These are phyloP conservation scores for Mrakia gelida DNA, from an alignment of 768 basidiomycete species.

Conservation along the genomic window DNA sequence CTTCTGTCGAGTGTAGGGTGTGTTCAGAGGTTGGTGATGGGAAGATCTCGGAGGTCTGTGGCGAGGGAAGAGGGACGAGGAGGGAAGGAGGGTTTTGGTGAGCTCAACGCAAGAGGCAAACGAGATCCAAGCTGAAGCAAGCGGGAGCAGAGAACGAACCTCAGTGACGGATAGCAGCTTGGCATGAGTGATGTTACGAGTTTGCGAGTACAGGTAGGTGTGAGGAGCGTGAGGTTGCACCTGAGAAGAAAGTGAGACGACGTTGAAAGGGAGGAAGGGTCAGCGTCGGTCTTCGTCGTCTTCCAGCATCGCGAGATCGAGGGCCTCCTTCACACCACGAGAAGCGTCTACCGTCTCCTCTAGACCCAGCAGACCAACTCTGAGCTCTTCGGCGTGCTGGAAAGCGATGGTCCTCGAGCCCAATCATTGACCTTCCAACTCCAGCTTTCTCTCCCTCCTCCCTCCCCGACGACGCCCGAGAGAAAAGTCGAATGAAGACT, in stretches of 20 bases:
- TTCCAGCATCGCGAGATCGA: no score
- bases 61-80: no score
- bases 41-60: not conserved
- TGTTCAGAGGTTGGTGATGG: not conserved
- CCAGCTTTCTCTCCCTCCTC: not conserved
- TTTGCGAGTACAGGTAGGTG: slow-evolving; percentile 13
- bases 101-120: not conserved
- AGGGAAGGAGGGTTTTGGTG: no score
- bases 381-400: not conserved
- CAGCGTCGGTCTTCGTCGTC: not conserved
- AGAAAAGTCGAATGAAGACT: not conserved
- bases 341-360: not conserved
- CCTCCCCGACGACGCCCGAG: not conserved
- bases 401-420: no score
- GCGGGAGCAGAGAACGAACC: not conserved
- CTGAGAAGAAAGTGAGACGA: not conserved
- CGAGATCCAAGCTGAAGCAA: not conserved
- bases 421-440: not conserved
- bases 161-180: slow-evolving; percentile 25
- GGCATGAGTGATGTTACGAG: slow-evolving; percentile 25
- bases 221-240: slow-evolving; percentile 8
- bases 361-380: not conserved
- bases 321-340: no score
- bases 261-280: not conserved
- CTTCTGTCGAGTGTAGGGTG: not conserved